A percentile compares a stretch with the other conserved stretches of the same genome.
These are phyloP conservation scores for Castanea crenata DNA, from an alignment of 306 rosid genomes.

Conservation along the genomic window DNA sequence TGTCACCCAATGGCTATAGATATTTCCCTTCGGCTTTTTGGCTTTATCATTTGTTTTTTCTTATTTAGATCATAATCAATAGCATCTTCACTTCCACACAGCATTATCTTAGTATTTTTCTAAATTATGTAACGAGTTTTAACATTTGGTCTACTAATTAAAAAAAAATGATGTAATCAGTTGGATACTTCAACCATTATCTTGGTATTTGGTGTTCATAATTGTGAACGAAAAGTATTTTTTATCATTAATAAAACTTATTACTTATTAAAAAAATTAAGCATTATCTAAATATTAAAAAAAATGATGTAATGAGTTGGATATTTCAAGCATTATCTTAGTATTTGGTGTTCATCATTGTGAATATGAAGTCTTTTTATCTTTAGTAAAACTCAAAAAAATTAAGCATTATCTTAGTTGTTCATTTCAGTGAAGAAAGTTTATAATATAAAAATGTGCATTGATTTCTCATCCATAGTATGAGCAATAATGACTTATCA, in stretches of 20 bases:
- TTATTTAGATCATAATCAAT: neutral
- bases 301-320: neutral
- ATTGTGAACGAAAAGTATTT: too few relatives aligned
- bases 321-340: neutral
- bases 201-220: neutral
- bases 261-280: too few relatives aligned
- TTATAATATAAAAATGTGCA: neutral
- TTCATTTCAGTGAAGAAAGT: neutral
- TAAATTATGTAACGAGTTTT: too few relatives aligned
- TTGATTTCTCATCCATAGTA: neutral
- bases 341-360: neutral
- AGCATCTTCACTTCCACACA: neutral
- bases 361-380: too few relatives aligned
- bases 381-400: too few relatives aligned
- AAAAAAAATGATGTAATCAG: neutral
- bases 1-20: neutral
- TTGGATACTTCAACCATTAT: neutral
- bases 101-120: neutral
- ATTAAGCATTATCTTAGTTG: neutral
- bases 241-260: too few relatives aligned
- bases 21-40: too few relatives aligned
- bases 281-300: neutral
- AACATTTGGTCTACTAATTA: too few relatives aligned
- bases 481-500: too few relatives aligned
- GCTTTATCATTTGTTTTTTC: neutral